Percentiles rank a stretch among this genome's conserved stretches.
phyloP scores from a whole-genome alignment of 2,329 filamentous ascomycete species.

The Eutypa lata region DNA sequence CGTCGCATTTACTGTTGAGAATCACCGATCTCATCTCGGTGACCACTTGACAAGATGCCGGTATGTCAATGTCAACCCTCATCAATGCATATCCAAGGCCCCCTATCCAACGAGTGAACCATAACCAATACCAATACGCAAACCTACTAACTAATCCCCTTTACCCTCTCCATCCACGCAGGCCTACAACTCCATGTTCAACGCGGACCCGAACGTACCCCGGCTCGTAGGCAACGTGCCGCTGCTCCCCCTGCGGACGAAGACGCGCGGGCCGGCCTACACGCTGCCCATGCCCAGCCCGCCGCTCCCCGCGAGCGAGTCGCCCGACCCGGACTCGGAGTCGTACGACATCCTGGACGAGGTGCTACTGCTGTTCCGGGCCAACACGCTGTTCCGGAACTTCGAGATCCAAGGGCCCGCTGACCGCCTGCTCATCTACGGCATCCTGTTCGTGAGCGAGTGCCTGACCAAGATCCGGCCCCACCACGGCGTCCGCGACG shows the following conservation, averaged over 20 bases:
- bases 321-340: constrained; percentile 79
- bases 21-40: constrained; percentile 18
- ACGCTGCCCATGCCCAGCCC: constrained; percentile 63
- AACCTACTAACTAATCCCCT: not conserved
- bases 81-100: not conserved
- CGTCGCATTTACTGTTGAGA: constrained; percentile 11
- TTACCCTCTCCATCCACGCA: constrained; percentile 33
- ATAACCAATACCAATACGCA: too few species aligned
- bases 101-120: too few species aligned
- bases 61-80: constrained; percentile 30
- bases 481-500: constrained; percentile 56
- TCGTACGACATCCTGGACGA: constrained; percentile 97
- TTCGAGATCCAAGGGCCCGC: constrained; percentile 98
- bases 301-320: constrained; percentile 58
- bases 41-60: constrained; percentile 41
- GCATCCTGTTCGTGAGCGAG: constrained; percentile 91
- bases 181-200: constrained; percentile 99
- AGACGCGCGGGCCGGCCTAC: constrained; percentile 92
- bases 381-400: constrained; percentile 98
- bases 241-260: constrained; percentile 88
- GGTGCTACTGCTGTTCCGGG: constrained; percentile 86
- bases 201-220: constrained; percentile 67
- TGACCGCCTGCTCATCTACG: constrained; percentile 92
- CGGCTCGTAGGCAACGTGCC: constrained; percentile 83
- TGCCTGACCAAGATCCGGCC: constrained; percentile 85